Evolutionary conservation across 192 early-diverging fungal genomes (phyloP).

Genomic region (Backusella luteola): DNA sequence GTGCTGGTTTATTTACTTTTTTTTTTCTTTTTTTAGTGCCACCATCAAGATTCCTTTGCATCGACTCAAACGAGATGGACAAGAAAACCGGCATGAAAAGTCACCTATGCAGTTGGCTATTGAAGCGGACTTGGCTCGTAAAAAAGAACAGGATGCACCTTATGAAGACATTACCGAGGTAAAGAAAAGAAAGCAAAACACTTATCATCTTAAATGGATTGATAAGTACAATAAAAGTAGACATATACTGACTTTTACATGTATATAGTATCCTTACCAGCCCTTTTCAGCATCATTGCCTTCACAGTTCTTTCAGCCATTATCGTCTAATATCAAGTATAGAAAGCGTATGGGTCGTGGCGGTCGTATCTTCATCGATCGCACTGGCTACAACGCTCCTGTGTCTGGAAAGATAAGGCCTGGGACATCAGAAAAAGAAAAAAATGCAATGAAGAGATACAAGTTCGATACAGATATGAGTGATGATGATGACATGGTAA

Average conservation of each 20-base stretch:
- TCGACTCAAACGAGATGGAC: constrained; percentile 47
- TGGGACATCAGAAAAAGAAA: background rate
- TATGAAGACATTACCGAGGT: constrained; percentile 74
- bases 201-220: background rate
- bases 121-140: constrained; percentile 52
- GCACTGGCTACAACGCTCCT: constrained; percentile 24
- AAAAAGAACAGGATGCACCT: constrained; percentile 60
- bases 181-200: constrained; percentile 19
- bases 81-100: constrained; percentile 27
- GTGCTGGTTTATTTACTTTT: background rate
- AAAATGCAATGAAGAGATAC: constrained; percentile 10
- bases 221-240: background rate
- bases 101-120: constrained; percentile 46
- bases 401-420: constrained; percentile 12
- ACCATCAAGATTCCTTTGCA: constrained; percentile 62
- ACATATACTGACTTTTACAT: background rate
- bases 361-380: constrained; percentile 71
- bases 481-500: constrained; percentile 24
- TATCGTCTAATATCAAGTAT: constrained; percentile 27
- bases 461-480: constrained; percentile 31
- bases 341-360: constrained; percentile 73
- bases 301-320: constrained; percentile 37
- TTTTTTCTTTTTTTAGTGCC: constrained; percentile 29
- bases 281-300: constrained; percentile 41
- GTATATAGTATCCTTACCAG: constrained; percentile 47